Percentiles rank a stretch among this genome's conserved stretches.
phyloP scores from a whole-genome alignment of 257 asterid species.

The Paraleonurus japonicus region DNA sequence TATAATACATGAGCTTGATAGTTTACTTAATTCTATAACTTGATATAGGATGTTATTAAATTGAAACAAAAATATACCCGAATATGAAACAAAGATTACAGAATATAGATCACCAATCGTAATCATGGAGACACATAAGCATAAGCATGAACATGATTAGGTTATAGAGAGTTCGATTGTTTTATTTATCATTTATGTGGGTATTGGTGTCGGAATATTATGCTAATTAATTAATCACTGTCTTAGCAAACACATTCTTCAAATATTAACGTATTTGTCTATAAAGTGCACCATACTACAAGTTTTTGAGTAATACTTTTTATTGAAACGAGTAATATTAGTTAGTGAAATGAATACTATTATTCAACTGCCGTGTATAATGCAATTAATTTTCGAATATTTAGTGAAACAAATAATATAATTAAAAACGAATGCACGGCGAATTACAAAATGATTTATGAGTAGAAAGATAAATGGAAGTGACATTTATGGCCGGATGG shows the following conservation, averaged over 20 bases:
- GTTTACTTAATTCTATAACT: too few relatives aligned
- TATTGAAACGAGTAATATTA: too few relatives aligned
- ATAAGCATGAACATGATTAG: not conserved
- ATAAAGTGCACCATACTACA: too few relatives aligned
- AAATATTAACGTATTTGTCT: too few relatives aligned
- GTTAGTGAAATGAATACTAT: too few relatives aligned
- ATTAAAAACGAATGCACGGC: too few relatives aligned
- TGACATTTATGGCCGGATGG: conserved; percentile 3
- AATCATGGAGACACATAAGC: not conserved
- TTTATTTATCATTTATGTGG: conserved; percentile 14
- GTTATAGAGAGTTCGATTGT: conserved; percentile 1
- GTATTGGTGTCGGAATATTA: not conserved
- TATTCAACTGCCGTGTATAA: too few relatives aligned
- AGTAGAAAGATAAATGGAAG: not conserved
- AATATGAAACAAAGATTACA: not conserved
- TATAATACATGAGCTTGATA: not conserved
- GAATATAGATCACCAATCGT: not conserved
- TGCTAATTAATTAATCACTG: not conserved
- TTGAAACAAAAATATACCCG: not conserved
- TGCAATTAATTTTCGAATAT: too few relatives aligned
- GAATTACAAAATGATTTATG: too few relatives aligned
- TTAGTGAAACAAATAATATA: too few relatives aligned
- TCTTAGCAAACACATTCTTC: too few relatives aligned
- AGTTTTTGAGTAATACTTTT: too few relatives aligned
- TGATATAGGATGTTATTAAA: not conserved